These are phyloP conservation scores for Xylaria cubensis DNA, from an alignment of 495 filamentous ascomycete genomes.

Conservation along the genomic window DNA sequence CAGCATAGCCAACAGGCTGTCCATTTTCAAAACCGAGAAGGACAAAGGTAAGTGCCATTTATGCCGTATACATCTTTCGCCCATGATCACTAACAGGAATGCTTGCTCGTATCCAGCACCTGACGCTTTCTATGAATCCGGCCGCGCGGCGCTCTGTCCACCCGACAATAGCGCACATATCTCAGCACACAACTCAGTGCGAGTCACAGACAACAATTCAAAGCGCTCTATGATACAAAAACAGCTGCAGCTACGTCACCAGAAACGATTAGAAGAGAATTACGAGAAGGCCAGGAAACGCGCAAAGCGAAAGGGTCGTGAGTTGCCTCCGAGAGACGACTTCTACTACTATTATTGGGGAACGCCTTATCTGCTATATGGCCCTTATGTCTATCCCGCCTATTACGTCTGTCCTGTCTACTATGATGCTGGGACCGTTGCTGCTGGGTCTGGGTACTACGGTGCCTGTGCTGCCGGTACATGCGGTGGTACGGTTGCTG, in stretches of 20 bases:
- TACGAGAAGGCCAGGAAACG: conserved; percentile 69
- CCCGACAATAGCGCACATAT: conserved; percentile 72
- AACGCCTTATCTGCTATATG: conserved; percentile 54
- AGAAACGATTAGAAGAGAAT: conserved; percentile 61
- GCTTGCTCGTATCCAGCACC: conserved; percentile 48
- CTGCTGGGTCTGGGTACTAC: conserved; percentile 53
- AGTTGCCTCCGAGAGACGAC: conserved; percentile 55
- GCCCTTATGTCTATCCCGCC: conserved; percentile 45
- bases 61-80: conserved; percentile 24
- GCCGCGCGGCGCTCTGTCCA: conserved; percentile 60
- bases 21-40: conserved; percentile 54
- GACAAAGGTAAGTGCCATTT: conserved; percentile 34
- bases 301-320: conserved; percentile 64
- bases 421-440: conserved; percentile 60
- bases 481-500: conserved; percentile 47
- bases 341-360: conserved; percentile 61
- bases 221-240: conserved; percentile 60
- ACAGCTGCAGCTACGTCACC: conserved; percentile 52
- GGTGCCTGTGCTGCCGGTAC: conserved; percentile 54
- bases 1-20: conserved; percentile 46
- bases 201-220: conserved; percentile 43
- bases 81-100: conserved; percentile 39
- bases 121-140: conserved; percentile 60
- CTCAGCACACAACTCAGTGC: conserved; percentile 69
- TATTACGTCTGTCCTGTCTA: conserved; percentile 44